A percentile compares a stretch with the other conserved stretches of the same genome.
phyloP scores from a whole-genome alignment of 192 early-diverging fungal species.

The Backusella mclennaniae region DNA sequence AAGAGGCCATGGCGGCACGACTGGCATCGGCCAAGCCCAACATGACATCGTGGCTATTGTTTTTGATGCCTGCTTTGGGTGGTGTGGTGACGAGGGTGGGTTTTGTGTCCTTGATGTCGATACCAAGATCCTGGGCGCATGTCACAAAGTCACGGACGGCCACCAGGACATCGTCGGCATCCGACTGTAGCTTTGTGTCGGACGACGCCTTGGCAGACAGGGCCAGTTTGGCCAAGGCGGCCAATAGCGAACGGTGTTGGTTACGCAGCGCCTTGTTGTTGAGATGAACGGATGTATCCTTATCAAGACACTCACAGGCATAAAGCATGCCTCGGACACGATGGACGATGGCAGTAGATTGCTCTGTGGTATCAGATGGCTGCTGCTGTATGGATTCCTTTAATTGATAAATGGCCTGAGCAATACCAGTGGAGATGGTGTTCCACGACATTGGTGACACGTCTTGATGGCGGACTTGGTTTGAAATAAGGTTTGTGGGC shows the following conservation, averaged over 20 bases:
- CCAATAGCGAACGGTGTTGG: constrained; percentile 50
- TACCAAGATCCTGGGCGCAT: constrained; percentile 53
- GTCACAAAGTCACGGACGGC: constrained; percentile 60
- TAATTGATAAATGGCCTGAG: constrained; percentile 54
- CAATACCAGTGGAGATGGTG: constrained; percentile 43
- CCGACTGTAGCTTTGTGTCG: constrained; percentile 55
- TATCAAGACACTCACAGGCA: constrained; percentile 52
- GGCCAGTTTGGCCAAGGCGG: constrained; percentile 66
- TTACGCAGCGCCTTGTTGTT: constrained; percentile 28
- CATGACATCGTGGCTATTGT: not conserved
- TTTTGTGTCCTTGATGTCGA: constrained; percentile 25
- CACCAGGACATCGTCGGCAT: constrained; percentile 61
- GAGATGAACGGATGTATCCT: constrained; percentile 52
- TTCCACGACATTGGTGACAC: constrained; percentile 41
- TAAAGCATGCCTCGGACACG: constrained; percentile 71
- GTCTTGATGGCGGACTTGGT: not conserved
- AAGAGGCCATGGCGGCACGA: constrained; percentile 3
- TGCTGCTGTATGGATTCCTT: constrained; percentile 34
- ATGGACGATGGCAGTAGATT: constrained; percentile 54
- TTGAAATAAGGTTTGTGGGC: not conserved
- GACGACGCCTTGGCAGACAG: constrained; percentile 65
- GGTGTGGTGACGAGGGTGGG: constrained; percentile 5
- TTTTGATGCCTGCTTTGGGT: not conserved
- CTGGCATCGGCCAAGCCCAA: constrained; percentile 1
- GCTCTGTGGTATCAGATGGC: not conserved